Evolutionary conservation across 148 eudicot genomes (phyloP).

Genomic region (Persicaria maculosa): DNA sequence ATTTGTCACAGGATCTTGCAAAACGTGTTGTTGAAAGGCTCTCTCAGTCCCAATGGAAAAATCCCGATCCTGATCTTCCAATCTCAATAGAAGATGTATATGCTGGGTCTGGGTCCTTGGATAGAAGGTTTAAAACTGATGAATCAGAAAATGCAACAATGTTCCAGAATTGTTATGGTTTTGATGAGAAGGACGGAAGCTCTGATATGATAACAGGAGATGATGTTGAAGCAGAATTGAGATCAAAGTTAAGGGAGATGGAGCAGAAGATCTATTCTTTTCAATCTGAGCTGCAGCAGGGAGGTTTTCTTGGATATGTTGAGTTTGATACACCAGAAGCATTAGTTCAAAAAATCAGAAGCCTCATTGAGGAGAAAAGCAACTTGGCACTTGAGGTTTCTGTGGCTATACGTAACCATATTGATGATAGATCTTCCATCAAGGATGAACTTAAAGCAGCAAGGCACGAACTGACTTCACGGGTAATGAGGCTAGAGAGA

Average conservation of each 20-base stretch:
- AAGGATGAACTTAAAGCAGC: constrained; percentile 32
- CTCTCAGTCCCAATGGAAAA: constrained; percentile 48
- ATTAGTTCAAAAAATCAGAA: constrained; percentile 51
- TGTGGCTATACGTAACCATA: constrained; percentile 32
- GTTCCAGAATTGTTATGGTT: constrained; percentile 20
- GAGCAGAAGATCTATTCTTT: constrained; percentile 45
- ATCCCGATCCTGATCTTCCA: constrained; percentile 49
- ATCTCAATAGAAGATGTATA: constrained; percentile 80
- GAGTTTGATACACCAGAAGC: constrained; percentile 37
- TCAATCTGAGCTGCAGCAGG: constrained; percentile 58
- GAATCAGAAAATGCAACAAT: constrained; percentile 19
- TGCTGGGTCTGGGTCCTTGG: constrained; percentile 27
- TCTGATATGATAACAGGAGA: constrained; percentile 21
- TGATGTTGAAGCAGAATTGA: constrained; percentile 41
- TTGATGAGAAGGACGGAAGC: constrained; percentile 16
- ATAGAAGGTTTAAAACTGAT: constrained; percentile 19
- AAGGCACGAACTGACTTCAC: constrained; percentile 38
- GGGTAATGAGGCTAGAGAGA: constrained; percentile 47
- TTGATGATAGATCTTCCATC: constrained; percentile 44
- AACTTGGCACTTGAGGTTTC: constrained; percentile 58
- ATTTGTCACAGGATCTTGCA: constrained; percentile 68
- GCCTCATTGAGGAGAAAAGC: constrained; percentile 50
- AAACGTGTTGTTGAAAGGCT: constrained; percentile 81
- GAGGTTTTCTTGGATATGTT: constrained; percentile 34
- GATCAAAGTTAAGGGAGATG: constrained; percentile 57